These are phyloP conservation scores for Aphanomyces euteiches DNA, from an alignment of 352 stramenopile genomes.

Conservation along the genomic window DNA sequence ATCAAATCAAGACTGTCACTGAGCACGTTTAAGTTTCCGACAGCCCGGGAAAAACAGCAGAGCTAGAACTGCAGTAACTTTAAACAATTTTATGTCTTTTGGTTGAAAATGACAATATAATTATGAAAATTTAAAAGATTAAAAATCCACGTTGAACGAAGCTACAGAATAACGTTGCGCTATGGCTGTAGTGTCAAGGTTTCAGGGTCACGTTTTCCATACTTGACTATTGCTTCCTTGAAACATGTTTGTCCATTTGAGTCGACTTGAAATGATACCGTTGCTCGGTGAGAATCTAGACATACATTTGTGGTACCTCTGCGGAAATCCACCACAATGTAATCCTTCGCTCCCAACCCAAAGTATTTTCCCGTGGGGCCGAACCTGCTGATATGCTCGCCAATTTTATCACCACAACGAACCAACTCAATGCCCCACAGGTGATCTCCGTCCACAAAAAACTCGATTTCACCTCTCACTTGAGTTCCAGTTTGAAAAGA, in stretches of 20 bases:
- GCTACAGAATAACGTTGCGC: neutral
- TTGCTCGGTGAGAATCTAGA: constrained; percentile 21
- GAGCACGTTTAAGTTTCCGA: too few species aligned
- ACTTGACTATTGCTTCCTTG: constrained; percentile 24
- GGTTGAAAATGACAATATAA: too few species aligned
- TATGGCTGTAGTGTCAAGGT: neutral
- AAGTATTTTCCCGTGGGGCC: constrained; percentile 17
- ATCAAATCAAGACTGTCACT: too few species aligned
- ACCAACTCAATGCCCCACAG: constrained; percentile 27
- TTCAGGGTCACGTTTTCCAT: constrained; percentile 9
- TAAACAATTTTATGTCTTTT: too few species aligned
- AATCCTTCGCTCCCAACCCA: constrained; percentile 27
- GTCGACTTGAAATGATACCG: constrained; percentile 26
- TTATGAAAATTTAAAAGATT: neutral
- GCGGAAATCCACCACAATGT: constrained; percentile 26
- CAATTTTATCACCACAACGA: constrained; percentile 22
- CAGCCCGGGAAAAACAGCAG: too few species aligned
- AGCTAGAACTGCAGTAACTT: too few species aligned
- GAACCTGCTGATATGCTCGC: constrained; percentile 24
- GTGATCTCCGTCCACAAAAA: constrained; percentile 29
- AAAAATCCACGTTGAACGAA: neutral
- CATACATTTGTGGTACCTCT: too few species aligned
- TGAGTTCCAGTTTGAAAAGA: constrained; percentile 20
- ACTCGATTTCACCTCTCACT: constrained; percentile 27
- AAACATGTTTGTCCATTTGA: constrained; percentile 25